A percentile compares a stretch with the other conserved stretches of the same genome.
Conservation (phyloP, 805 yeast genomes). For the Isabelozyma heimii region DNA sequence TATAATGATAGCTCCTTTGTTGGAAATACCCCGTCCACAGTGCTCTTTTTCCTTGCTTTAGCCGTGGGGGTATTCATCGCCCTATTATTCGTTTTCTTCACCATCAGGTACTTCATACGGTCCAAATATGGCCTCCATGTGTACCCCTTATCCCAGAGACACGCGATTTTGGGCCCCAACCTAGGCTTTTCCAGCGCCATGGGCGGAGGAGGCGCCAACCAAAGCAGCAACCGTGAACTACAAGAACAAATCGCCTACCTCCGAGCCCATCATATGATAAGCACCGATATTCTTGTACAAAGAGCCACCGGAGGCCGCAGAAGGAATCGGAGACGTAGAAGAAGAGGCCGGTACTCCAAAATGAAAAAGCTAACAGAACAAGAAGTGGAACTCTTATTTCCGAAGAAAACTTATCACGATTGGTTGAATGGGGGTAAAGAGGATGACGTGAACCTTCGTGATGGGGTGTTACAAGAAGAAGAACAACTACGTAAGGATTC, state of each 20-base stretch:
- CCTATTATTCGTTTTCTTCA: constrained; percentile 53
- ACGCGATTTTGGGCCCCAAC: constrained; percentile 10
- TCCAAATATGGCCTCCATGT: constrained; percentile 54
- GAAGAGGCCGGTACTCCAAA: constrained; percentile 37
- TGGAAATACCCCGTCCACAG: constrained; percentile 57
- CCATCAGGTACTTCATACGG: constrained; percentile 57
- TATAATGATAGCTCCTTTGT: constrained; percentile 22
- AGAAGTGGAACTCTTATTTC: constrained; percentile 62
- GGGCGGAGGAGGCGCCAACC: background rate
- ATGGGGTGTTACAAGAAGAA: constrained; percentile 44
- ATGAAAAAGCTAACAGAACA: constrained; percentile 52
- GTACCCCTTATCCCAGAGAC: constrained; percentile 32
- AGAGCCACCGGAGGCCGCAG: constrained; percentile 21
- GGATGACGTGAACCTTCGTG: constrained; percentile 43
- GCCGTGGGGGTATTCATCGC: constrained; percentile 63
- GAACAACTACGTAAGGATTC: background rate
- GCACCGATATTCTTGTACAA: constrained; percentile 29
- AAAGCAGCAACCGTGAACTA: constrained; percentile 18
- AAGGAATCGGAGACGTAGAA: constrained; percentile 38
- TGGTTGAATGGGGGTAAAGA: constrained; percentile 66
- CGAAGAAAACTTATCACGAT: constrained; percentile 52
- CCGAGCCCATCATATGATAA: constrained; percentile 27
- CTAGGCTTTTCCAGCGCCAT: constrained; percentile 2
- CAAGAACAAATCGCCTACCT: constrained; percentile 35
- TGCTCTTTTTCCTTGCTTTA: constrained; percentile 60